phyloP scores from a whole-genome alignment of 1,139 yeast genomes.

The Fermentozyma sake region DNA sequence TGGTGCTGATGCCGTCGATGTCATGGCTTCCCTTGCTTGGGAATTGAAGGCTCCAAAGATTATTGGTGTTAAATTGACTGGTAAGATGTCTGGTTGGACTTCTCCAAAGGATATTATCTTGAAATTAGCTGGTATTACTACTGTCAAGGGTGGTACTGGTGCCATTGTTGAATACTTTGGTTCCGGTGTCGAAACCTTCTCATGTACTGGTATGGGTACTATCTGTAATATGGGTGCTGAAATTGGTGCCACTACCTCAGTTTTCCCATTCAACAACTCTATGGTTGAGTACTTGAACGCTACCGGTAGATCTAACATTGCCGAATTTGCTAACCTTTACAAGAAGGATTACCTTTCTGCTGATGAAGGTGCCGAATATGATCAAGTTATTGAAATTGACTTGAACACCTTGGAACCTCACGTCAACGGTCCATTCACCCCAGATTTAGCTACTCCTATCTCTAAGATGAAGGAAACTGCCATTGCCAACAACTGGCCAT shows the following conservation, averaged over 20 bases:
- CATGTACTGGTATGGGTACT: conserved; percentile 99
- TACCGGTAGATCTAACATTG: conserved; percentile 79
- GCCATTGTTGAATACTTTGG: conserved; percentile 96
- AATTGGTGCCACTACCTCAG: conserved; percentile 98
- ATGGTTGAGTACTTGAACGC: conserved; percentile 88
- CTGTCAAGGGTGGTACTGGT: conserved; percentile 99
- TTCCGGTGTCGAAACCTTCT: conserved; percentile 91
- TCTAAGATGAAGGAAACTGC: conserved; percentile 91
- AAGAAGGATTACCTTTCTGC: conserved; percentile 78
- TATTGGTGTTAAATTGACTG: conserved; percentile 95
- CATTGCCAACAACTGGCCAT: conserved; percentile 86
- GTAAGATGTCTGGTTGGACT: conserved; percentile 95
- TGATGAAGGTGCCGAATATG: conserved; percentile 94
- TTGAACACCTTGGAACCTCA: conserved; percentile 95
- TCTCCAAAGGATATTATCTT: conserved; percentile 97
- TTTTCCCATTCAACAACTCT: conserved; percentile 92
- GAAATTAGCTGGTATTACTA: conserved; percentile 93
- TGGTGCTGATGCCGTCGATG: conserved; percentile 99
- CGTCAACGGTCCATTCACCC: conserved; percentile 98
- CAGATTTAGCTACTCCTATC: conserved; percentile 97
- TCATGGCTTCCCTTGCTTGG: conserved; percentile 93
- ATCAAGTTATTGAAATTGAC: conserved; percentile 92
- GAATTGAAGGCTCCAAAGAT: conserved; percentile 98
- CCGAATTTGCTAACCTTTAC: conserved; percentile 74
- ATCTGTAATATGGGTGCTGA: conserved; percentile 99